These are phyloP conservation scores for Aspergillus transmontanensis DNA, from an alignment of 2,329 filamentous ascomycete genomes.

Conservation along the genomic window DNA sequence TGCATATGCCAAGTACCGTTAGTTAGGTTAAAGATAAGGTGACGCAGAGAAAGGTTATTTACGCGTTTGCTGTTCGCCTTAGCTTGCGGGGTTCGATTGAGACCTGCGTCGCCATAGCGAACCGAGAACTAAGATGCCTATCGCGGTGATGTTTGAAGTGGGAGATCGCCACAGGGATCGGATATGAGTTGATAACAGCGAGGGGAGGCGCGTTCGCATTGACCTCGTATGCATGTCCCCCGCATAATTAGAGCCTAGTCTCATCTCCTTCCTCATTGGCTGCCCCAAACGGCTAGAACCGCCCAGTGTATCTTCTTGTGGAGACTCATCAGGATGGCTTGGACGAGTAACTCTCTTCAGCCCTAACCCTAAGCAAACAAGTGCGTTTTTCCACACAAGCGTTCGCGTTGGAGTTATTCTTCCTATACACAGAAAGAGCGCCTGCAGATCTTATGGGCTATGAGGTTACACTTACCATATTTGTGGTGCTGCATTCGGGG, in stretches of 20 bases:
- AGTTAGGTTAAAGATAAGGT: neutral
- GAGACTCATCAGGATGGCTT: neutral
- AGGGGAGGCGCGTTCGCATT: neutral
- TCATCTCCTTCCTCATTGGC: neutral
- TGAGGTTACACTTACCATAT: too few relatives aligned
- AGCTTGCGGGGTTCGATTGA: constrained; percentile 9
- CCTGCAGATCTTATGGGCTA: neutral
- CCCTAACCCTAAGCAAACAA: neutral
- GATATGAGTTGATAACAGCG: neutral
- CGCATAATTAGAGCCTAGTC: neutral
- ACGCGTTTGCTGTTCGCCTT: constrained; percentile 15
- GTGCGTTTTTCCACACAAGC: neutral
- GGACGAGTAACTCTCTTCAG: neutral
- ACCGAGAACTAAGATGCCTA: neutral
- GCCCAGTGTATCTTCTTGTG: neutral
- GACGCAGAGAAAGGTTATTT: neutral
- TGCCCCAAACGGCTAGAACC: neutral
- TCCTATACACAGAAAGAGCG: neutral
- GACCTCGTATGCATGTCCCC: neutral
- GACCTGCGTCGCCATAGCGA: neutral
- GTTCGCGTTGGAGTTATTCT: neutral
- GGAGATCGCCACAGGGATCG: neutral
- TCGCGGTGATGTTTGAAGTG: neutral
- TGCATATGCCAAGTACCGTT: constrained; percentile 1
- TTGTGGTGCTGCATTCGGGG: too few relatives aligned